A percentile compares a stretch with the other conserved stretches of the same genome.
phyloP scores from a whole-genome alignment of 305 asterid genomes.

The Fraxinus baroniana region DNA sequence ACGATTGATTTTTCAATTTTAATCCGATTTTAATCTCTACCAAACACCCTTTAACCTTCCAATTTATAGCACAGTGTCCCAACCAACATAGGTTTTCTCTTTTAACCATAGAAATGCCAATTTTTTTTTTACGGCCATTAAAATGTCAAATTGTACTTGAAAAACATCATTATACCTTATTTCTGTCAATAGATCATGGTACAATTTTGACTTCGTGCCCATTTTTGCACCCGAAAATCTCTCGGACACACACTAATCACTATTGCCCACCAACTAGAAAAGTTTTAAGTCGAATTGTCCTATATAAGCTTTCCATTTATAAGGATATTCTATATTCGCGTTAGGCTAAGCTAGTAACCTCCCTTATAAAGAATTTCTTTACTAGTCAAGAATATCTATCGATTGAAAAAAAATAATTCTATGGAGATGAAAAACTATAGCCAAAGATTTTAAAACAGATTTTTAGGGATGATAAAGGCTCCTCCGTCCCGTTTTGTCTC shows the following conservation, averaged over 20 bases:
- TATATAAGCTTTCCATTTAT: neutral
- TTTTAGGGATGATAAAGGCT: neutral
- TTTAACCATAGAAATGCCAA: no score
- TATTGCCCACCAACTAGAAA: neutral
- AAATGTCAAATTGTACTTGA: no score
- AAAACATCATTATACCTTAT: no score
- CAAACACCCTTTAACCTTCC: neutral
- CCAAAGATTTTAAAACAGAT: no score
- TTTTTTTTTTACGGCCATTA: no score
- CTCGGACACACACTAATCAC: neutral
- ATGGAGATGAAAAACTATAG: no score
- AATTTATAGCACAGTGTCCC: neutral
- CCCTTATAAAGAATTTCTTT: neutral
- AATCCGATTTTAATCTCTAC: no score
- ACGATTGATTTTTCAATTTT: no score
- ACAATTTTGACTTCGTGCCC: no score
- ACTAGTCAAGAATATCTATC: no score
- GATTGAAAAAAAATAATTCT: no score
- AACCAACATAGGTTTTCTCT: neutral
- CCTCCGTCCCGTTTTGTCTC: neutral
- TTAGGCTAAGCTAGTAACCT: neutral
- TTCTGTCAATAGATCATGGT: no score
- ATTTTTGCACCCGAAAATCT: neutral
- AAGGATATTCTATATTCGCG: neutral
- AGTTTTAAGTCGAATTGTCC: neutral